Evolutionary conservation across 2,329 filamentous ascomycete genomes (phyloP), one percentile per base, ranked within the genome.

Genomic region (Penicillium brasilianum): DNA sequence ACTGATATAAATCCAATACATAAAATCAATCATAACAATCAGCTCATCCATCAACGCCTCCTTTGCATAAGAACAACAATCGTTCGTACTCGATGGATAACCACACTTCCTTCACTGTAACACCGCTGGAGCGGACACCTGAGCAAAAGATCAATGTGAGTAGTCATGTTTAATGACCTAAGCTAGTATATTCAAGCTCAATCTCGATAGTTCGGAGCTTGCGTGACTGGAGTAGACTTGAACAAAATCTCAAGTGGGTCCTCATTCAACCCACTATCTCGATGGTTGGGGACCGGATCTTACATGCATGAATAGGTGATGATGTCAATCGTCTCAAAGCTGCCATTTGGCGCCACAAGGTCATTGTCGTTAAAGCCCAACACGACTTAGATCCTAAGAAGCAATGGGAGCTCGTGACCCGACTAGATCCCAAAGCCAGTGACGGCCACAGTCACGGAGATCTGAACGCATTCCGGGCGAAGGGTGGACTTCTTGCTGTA

Each of bases 101-200:
- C 1, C 49, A 52, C 11, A 34, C 32, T n/a, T 46, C 43, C 25
- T 46, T 46, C 25, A 46, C 43, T 28, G 43, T 30, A 22, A 48
- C 44, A n/a, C 20, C 44, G 3, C 11, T 48, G 4, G 44, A 48
- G 25, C 44, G 44, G 44, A 48, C 20, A 14, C 13, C 34, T 39
- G 50, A 53, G 10, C 32, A 37, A 16, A 37, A 37, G 20, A 22
- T 39, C 32, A 62, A 56, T 43, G 77, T 81, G 62, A 72, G 75
- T 41, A 18, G 10, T n/a, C 37, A 39, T 32, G 30, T 39, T 9
- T 39, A 39, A 39, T 39, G n/a, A 16, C 37, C 37, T 39, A 39
- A 7, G 37, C 14, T 39, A 39, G 37, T 39, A 39, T 39, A n/a
- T 18, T 18, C 37, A 39, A 39, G 37, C 37, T 39, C 37, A 39